Evolutionary conservation across 148 eudicot genomes (phyloP), one percentile per base, ranked within the genome.

Genomic region (Agrostemma githago): DNA sequence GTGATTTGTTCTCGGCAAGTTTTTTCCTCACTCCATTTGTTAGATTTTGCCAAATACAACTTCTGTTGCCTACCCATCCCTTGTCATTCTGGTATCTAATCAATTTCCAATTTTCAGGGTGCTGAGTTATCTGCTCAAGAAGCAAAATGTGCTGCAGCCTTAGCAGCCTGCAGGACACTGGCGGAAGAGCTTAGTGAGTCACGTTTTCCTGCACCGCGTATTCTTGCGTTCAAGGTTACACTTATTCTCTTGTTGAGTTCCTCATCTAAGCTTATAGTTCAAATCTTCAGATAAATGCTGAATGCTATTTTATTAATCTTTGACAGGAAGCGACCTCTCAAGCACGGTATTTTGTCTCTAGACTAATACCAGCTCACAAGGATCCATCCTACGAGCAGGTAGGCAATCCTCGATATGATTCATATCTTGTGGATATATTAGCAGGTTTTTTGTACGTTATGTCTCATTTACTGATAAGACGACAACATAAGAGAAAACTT

Each of bases 311-410:
- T 51, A 51, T 77, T 76, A 44, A 42, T 70, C 71, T 54, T 65
- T 66, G 64, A 81, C 87, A 95, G 98, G 98, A 92, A 76, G 97
- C 97, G 72, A 95, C 96, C 76, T 95, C 98, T 68, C 97, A 87
- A 79, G 97, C 98, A 56, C 89, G 98, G 7, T 95, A 92, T 83
- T 92, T 95, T 80, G 92, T 90, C 75, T 86, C 98, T 72, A 88
- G 97, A 54, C 70, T 95, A 77, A 92, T 95, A 82, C 98, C 98
- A 20, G 98, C 98, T 51, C 98, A 88, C 86, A 92, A 87, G 82
- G 98, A 95, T 80, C 98, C 98, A 26, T 96, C 98, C 37, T 95
- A 92, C 56, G 97, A 95, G 77, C 98, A 92, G 87, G 98, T 88
- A 51, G 62, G 83, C 51, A 12, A 70, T 75, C 39, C 68, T 46